Evolutionary conservation across 208 protist genomes (phyloP).

Genomic region (Crithidia expoeki): DNA sequence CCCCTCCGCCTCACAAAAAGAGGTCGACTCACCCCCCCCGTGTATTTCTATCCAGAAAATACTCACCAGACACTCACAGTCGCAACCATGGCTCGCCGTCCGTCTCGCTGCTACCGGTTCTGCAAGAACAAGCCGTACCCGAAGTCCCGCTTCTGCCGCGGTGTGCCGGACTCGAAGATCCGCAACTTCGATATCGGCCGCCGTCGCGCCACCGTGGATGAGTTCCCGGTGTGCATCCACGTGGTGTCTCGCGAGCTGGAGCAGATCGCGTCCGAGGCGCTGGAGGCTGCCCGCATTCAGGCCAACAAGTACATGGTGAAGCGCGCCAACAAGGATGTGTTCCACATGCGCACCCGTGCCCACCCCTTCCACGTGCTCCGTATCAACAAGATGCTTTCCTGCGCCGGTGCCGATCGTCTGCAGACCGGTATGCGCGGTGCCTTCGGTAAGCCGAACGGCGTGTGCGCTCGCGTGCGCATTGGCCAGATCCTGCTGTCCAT

Average conservation of each 20-base stretch:
- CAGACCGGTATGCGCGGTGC: constrained; percentile 98
- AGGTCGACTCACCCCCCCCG: too few relatives aligned
- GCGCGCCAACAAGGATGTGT: constrained; percentile 97
- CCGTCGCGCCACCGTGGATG: constrained; percentile 95
- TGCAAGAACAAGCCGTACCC: constrained; percentile 86
- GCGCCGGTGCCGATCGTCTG: constrained; percentile 99
- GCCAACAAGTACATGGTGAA: constrained; percentile 99
- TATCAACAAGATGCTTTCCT: constrained; percentile 99
- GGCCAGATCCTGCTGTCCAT: constrained; percentile 98
- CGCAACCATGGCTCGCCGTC: constrained; percentile 68
- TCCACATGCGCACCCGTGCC: constrained; percentile 99
- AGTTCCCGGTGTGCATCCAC: constrained; percentile 98
- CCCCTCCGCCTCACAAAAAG: too few relatives aligned
- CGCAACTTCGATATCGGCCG: constrained; percentile 98
- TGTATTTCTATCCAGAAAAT: too few relatives aligned
- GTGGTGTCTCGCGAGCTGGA: constrained; percentile 98
- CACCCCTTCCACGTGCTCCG: constrained; percentile 99
- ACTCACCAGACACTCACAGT: too few relatives aligned
- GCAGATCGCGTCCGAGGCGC: constrained; percentile 98
- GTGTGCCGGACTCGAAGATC: constrained; percentile 98
- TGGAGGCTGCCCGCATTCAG: constrained; percentile 99
- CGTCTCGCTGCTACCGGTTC: constrained; percentile 79
- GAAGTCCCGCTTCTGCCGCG: constrained; percentile 97
- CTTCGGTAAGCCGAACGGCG: constrained; percentile 98
- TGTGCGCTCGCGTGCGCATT: constrained; percentile 97